Evolutionary conservation across 495 filamentous ascomycete genomes (phyloP).

Genomic region (Achaetomiella virescens): DNA sequence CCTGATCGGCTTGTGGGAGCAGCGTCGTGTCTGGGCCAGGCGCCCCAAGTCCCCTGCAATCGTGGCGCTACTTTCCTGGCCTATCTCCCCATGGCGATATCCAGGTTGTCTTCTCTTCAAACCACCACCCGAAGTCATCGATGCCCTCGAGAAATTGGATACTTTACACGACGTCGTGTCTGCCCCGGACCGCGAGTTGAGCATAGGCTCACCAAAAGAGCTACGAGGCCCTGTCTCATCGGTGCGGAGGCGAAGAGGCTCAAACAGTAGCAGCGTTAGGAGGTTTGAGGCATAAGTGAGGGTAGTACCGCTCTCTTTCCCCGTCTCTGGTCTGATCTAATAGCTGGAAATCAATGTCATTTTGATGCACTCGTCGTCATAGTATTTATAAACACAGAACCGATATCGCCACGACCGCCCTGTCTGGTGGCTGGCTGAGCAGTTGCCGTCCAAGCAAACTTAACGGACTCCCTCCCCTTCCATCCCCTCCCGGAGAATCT

Average conservation of each 20-base stretch:
- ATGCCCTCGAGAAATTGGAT: slow-evolving; percentile 33
- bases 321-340: slow-evolving; percentile 18
- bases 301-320: not conserved
- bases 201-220: slow-evolving; percentile 4
- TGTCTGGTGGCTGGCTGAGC: too few species aligned
- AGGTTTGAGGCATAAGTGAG: slow-evolving; percentile 6
- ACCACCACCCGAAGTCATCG: slow-evolving; percentile 46
- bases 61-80: slow-evolving; percentile 44
- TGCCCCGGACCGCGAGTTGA: not conserved
- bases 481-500: slow-evolving; percentile 51
- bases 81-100: slow-evolving; percentile 55
- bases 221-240: not conserved
- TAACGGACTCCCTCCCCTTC: slow-evolving; percentile 27
- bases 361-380: too few species aligned
- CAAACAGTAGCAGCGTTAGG: slow-evolving; percentile 14
- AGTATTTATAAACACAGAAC: too few species aligned
- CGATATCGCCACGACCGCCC: too few species aligned
- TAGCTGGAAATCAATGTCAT: too few species aligned
- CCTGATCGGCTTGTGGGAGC: slow-evolving; percentile 48
- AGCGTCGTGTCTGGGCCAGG: slow-evolving; percentile 34
- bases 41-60: slow-evolving; percentile 16
- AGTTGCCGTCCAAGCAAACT: too few species aligned
- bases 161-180: slow-evolving; percentile 15
- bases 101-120: slow-evolving; percentile 53
- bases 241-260: slow-evolving; percentile 9